Evolutionary conservation across 164 flowering plant species (phyloP).

Genomic region (Brasenia schreberi): DNA sequence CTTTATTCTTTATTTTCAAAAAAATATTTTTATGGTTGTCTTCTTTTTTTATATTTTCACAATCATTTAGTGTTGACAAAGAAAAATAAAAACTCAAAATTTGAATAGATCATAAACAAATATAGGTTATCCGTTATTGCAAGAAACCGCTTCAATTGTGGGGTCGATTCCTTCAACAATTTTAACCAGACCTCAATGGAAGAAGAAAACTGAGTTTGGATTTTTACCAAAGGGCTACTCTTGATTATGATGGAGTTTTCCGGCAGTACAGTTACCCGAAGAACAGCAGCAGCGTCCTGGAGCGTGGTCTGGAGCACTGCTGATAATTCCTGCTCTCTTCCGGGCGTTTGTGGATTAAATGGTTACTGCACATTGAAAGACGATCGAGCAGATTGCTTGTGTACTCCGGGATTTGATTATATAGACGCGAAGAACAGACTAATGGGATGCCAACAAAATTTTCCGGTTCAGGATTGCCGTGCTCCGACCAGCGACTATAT

Average conservation of each 20-base stretch:
- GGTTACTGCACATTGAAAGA: slow-evolving; percentile 26
- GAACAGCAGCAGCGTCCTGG: neutral
- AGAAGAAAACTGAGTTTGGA: too few relatives aligned
- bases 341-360: slow-evolving; percentile 39
- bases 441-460: slow-evolving; percentile 30
- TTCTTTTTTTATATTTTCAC: too few relatives aligned
- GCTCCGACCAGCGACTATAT: neutral
- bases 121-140: too few relatives aligned
- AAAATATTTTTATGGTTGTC: too few relatives aligned
- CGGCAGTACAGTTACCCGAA: slow-evolving; percentile 21
- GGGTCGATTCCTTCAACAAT: too few relatives aligned
- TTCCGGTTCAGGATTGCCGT: slow-evolving; percentile 20
- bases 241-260: slow-evolving; percentile 39
- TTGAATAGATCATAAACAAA: too few relatives aligned
- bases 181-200: too few relatives aligned
- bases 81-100: too few relatives aligned
- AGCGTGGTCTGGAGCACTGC: neutral
- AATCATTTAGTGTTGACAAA: too few relatives aligned
- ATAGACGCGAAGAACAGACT: slow-evolving; percentile 25
- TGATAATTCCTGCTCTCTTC: neutral
- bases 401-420: slow-evolving; percentile 25
- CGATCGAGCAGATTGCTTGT: slow-evolving; percentile 21
- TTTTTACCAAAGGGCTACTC: slow-evolving; percentile 24
- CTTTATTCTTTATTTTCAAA: too few relatives aligned
- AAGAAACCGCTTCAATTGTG: too few relatives aligned